phyloP scores from a whole-genome alignment of 345 rosid species.

The Hypericum perforatum region DNA sequence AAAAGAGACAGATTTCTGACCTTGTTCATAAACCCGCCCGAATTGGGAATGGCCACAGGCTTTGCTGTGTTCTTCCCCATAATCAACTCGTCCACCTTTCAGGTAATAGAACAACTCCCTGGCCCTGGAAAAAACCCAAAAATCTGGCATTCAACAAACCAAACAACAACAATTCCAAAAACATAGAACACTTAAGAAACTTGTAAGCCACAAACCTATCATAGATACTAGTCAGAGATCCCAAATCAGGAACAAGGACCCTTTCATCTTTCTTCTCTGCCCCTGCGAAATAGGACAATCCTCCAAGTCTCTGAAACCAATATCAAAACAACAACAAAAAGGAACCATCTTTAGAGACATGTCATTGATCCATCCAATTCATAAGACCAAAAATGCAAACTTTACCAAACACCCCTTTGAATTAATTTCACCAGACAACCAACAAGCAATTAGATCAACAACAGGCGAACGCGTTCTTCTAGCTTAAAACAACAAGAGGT shows the following conservation, averaged over 20 bases:
- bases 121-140: constrained; percentile 49
- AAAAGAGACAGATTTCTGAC: constrained; percentile 19
- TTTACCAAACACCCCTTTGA: no score
- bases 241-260: constrained; percentile 95
- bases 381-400: not conserved
- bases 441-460: no score
- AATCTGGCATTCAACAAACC: not conserved
- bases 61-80: constrained; percentile 86
- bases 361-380: not conserved
- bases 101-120: constrained; percentile 87
- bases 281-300: constrained; percentile 90
- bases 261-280: constrained; percentile 97
- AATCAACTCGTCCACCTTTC: constrained; percentile 92
- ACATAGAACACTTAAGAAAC: not conserved
- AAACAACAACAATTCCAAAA: constrained; percentile 4
- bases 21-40: constrained; percentile 73
- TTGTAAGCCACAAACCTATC: constrained; percentile 44
- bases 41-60: constrained; percentile 86
- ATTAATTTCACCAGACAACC: no score
- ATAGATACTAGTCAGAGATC: constrained; percentile 80
- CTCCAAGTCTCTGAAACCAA: constrained; percentile 63
- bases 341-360: not conserved
- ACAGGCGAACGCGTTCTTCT: no score
- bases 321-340: not conserved
- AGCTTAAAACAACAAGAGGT: no score